Conservation (phyloP, 805 yeast species). For the Metschnikowia aberdeeniae region DNA sequence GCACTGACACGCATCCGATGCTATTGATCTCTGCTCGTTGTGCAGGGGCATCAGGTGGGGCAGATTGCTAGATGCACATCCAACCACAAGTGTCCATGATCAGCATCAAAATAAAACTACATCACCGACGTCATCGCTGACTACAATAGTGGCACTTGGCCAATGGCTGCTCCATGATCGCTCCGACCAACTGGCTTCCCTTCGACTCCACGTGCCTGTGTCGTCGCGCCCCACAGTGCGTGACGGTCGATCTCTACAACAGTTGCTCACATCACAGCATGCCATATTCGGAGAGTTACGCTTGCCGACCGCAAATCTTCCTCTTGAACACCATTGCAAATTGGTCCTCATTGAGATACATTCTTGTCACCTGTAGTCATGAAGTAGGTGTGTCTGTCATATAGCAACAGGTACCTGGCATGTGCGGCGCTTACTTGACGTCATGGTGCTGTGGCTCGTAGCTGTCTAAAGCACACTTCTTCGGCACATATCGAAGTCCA, state of each 20-base stretch:
- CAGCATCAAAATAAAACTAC: no score
- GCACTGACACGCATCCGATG: no score
- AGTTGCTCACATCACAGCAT: background rate
- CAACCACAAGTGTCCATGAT: no score
- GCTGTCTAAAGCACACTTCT: background rate
- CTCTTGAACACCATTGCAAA: background rate
- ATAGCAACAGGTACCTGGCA: constrained; percentile 2
- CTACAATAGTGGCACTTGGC: no score
- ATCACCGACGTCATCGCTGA: no score
- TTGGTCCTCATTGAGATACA: no score
- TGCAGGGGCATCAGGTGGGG: no score
- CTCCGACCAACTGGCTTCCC: no score
- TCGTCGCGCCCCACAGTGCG: constrained; percentile 3
- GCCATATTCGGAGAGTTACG: background rate
- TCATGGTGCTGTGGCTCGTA: constrained; percentile 1
- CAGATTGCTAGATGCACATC: no score
- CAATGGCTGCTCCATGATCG: no score
- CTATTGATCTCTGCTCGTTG: no score
- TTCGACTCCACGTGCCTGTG: background rate
- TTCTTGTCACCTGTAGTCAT: no score
- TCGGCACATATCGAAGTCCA: background rate
- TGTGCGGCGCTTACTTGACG: constrained; percentile 4
- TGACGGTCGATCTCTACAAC: constrained; percentile 2
- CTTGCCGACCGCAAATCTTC: background rate
- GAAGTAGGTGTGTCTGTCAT: background rate